Evolutionary conservation across 352 stramenopile genomes (phyloP).

Genomic region (Phytophthora crassamura): DNA sequence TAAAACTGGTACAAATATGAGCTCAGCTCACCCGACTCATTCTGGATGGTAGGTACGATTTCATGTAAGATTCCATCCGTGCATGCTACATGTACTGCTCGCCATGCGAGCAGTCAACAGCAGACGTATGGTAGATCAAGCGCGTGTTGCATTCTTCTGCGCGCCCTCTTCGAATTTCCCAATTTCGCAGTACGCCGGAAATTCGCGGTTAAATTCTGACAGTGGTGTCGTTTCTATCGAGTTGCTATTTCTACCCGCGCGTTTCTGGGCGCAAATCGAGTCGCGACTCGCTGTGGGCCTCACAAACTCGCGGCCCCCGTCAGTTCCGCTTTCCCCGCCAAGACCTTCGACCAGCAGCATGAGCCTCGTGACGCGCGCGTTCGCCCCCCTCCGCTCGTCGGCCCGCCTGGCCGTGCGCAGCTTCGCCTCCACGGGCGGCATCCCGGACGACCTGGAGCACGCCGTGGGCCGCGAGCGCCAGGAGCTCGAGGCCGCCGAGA

Average conservation of each 20-base stretch:
- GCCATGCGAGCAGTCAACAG: too few relatives aligned
- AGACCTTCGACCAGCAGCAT: conserved; percentile 30
- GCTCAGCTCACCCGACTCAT: too few relatives aligned
- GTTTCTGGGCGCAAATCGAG: conserved; percentile 4
- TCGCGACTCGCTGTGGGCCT: conserved; percentile 1
- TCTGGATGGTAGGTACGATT: too few relatives aligned
- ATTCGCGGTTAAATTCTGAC: background rate
- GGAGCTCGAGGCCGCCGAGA: conserved; percentile 76
- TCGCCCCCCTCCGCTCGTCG: conserved; percentile 61
- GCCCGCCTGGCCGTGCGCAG: conserved; percentile 47
- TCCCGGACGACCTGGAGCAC: conserved; percentile 83
- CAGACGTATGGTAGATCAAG: too few relatives aligned
- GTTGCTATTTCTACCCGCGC: conserved; percentile 34
- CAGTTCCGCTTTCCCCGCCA: conserved; percentile 32
- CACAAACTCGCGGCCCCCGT: conserved; percentile 17
- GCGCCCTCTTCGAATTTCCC: too few relatives aligned
- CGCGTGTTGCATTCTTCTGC: too few relatives aligned
- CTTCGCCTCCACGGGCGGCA: conserved; percentile 59
- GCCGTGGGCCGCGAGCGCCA: conserved; percentile 81
- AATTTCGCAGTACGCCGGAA: too few relatives aligned
- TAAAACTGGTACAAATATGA: too few relatives aligned
- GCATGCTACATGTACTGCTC: too few relatives aligned
- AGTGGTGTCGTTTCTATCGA: background rate
- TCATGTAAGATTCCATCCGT: too few relatives aligned
- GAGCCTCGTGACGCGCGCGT: conserved; percentile 57